A percentile compares a stretch with the other conserved stretches of the same genome.
Conservation (phyloP, 2,329 filamentous ascomycete genomes). For the Cladosporium sp. region DNA sequence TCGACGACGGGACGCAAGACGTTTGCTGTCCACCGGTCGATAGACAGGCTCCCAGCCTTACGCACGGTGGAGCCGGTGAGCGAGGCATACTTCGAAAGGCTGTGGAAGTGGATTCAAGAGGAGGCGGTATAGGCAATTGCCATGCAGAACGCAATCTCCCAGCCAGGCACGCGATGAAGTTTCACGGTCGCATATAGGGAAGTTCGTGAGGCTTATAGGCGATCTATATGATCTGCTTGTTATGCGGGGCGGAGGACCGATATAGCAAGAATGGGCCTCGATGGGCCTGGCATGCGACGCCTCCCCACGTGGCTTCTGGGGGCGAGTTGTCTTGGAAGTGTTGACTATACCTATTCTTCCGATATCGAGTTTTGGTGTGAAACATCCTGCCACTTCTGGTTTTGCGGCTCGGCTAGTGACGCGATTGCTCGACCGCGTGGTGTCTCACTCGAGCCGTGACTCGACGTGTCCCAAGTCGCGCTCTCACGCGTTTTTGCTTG, state of each 20-base stretch:
- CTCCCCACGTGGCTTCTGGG: slow-evolving; percentile 16
- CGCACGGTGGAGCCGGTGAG: slow-evolving; percentile 44
- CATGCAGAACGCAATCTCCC: slow-evolving; percentile 22
- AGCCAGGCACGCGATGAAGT: slow-evolving; percentile 19
- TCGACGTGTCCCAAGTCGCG: not conserved
- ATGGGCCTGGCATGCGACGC: not conserved
- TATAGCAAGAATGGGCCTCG: not conserved
- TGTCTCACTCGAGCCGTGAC: slow-evolving; percentile 13
- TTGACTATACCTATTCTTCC: slow-evolving; percentile 2
- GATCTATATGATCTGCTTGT: slow-evolving; percentile 14
- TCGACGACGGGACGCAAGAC: slow-evolving; percentile 22
- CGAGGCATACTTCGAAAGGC: slow-evolving; percentile 46
- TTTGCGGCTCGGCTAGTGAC: slow-evolving; percentile 18
- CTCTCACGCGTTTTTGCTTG: slow-evolving; percentile 14
- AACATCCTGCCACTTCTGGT: slow-evolving; percentile 21
- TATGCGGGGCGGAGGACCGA: slow-evolving; percentile 18
- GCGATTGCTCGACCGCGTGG: slow-evolving; percentile 12
- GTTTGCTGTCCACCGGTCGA: slow-evolving; percentile 43
- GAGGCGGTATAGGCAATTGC: slow-evolving; percentile 24
- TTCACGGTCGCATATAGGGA: slow-evolving; percentile 21
- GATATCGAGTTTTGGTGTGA: slow-evolving; percentile 7
- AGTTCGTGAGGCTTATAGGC: slow-evolving; percentile 9
- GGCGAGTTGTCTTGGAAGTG: slow-evolving; percentile 17
- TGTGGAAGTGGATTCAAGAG: slow-evolving; percentile 46
- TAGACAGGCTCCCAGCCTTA: slow-evolving; percentile 40